phyloP scores from a whole-genome alignment of 2,329 filamentous ascomycete genomes.

The Xylariaceae sp. region DNA sequence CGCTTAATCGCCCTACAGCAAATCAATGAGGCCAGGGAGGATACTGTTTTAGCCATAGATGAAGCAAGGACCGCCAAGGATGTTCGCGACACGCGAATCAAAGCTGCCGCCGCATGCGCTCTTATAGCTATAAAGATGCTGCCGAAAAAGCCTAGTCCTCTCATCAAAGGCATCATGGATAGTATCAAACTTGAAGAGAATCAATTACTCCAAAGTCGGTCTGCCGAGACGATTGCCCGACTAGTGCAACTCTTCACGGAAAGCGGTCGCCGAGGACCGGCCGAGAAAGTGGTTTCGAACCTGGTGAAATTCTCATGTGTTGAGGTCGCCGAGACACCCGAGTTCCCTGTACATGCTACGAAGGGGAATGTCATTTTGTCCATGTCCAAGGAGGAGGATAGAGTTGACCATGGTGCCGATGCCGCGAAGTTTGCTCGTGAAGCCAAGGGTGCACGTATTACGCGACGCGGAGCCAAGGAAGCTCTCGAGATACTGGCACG shows the following conservation, averaged over 20 bases:
- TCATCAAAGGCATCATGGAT: constrained; percentile 98
- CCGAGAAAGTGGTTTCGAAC: constrained; percentile 94
- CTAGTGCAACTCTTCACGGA: constrained; percentile 83
- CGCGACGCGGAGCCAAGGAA: constrained; percentile 87
- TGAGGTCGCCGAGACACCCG: constrained; percentile 94
- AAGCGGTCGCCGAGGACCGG: constrained; percentile 72
- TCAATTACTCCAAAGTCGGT: constrained; percentile 77
- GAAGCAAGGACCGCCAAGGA: constrained; percentile 77
- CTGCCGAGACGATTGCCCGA: constrained; percentile 74
- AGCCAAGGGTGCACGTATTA: constrained; percentile 82
- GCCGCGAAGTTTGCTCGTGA: constrained; percentile 85
- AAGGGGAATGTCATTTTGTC: constrained; percentile 81
- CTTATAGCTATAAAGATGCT: constrained; percentile 80
- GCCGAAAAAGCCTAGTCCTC: constrained; percentile 85
- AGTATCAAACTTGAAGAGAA: constrained; percentile 96
- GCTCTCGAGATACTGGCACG: constrained; percentile 80
- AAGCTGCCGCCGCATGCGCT: constrained; percentile 79
- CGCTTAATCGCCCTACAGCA: constrained; percentile 76
- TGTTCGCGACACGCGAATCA: constrained; percentile 77
- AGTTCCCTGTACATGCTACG: constrained; percentile 76
- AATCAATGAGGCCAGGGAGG: constrained; percentile 68
- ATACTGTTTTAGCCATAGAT: constrained; percentile 65
- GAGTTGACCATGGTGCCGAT: constrained; percentile 78
- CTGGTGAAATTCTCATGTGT: constrained; percentile 96
- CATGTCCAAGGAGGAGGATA: constrained; percentile 93